phyloP scores from a whole-genome alignment of 768 basidiomycete genomes.

The Collybia sp. region DNA sequence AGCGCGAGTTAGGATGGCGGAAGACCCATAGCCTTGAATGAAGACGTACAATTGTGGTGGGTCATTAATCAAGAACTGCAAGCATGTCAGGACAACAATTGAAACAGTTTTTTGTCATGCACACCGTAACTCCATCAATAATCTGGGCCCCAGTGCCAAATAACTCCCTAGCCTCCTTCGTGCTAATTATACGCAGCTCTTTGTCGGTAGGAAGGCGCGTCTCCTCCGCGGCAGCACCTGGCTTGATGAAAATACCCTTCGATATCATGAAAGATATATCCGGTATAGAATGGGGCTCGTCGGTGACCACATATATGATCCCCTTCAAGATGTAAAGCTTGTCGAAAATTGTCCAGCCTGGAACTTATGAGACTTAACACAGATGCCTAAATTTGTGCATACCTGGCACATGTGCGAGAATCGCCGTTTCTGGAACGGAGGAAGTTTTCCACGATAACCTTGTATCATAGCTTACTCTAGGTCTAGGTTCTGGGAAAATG shows the following conservation, averaged over 20 bases:
- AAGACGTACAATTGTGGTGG: slow-evolving; percentile 73
- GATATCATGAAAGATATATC: slow-evolving; percentile 67
- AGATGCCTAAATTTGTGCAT: slow-evolving; percentile 9
- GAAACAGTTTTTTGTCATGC: slow-evolving; percentile 5
- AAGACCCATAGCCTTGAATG: neutral
- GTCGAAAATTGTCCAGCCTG: slow-evolving; percentile 92
- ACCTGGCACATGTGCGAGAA: slow-evolving; percentile 79
- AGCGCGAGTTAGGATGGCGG: neutral
- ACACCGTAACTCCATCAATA: slow-evolving; percentile 74
- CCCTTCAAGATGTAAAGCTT: slow-evolving; percentile 79
- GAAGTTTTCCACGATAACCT: slow-evolving; percentile 33
- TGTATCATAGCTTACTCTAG: slow-evolving; percentile 13
- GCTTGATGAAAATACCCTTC: slow-evolving; percentile 54
- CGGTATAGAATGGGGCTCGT: slow-evolving; percentile 64
- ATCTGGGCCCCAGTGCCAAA: slow-evolving; percentile 72
- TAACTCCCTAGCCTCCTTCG: slow-evolving; percentile 56
- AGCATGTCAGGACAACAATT: neutral
- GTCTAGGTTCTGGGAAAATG: slow-evolving; percentile 9
- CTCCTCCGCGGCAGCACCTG: slow-evolving; percentile 48
- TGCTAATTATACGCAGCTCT: slow-evolving; percentile 74
- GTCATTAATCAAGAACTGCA: slow-evolving; percentile 78
- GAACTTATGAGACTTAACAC: neutral
- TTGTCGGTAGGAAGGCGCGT: slow-evolving; percentile 70
- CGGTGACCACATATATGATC: slow-evolving; percentile 76
- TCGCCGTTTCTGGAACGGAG: slow-evolving; percentile 51